phyloP scores from a whole-genome alignment of 1,139 yeast species.

The Yamadazyma friedrichii region DNA sequence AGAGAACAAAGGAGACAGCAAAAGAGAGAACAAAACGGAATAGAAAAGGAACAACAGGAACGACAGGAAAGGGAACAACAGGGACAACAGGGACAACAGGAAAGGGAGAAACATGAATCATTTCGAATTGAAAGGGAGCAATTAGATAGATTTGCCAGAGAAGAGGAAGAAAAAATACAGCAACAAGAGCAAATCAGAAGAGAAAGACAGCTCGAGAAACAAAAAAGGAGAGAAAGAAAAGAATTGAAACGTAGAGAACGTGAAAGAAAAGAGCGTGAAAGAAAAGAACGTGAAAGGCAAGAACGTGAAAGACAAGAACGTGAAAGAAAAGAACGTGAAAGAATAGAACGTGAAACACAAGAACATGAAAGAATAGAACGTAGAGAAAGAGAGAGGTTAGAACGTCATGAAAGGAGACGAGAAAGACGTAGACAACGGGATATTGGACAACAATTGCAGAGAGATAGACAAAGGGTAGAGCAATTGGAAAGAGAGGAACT shows the following conservation, averaged over 20 bases:
- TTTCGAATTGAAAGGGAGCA: conserved; percentile 2
- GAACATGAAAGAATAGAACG: conserved; percentile 5
- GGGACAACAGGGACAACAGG: conserved; percentile 1
- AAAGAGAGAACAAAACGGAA: background rate
- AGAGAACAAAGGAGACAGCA: background rate
- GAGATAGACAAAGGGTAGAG: too few species aligned
- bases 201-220: background rate
- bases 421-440: conserved; percentile 4
- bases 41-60: conserved; percentile 1
- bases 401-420: conserved; percentile 4
- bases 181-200: conserved; percentile 1
- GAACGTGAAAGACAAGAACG: conserved; percentile 4
- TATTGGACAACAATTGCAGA: background rate
- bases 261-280: conserved; percentile 4
- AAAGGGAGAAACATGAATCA: conserved; percentile 5
- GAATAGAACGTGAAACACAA: conserved; percentile 1
- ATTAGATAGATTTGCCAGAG: conserved; percentile 3
- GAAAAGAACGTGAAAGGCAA: conserved; percentile 2
- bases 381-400: conserved; percentile 6
- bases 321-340: conserved; percentile 6
- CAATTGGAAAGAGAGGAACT: conserved; percentile 5
- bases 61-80: background rate
- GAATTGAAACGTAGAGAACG: background rate
- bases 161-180: conserved; percentile 3
- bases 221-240: conserved; percentile 1